phyloP scores from a whole-genome alignment of 2,329 filamentous ascomycete species.

The Cladosporium sp. region DNA sequence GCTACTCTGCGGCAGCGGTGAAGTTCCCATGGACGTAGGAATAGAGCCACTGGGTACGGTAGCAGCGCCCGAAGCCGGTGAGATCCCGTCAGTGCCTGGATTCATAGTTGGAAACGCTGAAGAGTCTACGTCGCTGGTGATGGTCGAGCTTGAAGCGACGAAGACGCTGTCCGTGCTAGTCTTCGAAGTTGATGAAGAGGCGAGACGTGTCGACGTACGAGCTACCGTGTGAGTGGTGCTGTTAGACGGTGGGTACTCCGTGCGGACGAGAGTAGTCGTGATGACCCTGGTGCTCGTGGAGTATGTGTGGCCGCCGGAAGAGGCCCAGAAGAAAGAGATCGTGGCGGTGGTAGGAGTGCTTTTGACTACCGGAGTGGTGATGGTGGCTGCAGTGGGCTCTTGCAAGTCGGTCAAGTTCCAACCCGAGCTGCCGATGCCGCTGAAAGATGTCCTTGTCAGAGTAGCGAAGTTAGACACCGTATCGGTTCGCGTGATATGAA shows the following conservation, averaged over 20 bases:
- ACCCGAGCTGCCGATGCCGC: slow-evolving; percentile 32
- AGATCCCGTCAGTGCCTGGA: slow-evolving; percentile 9
- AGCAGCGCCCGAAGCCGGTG: slow-evolving; percentile 6
- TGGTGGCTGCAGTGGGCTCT: slow-evolving; percentile 19
- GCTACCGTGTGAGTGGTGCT: background rate
- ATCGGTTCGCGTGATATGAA: slow-evolving; percentile 34
- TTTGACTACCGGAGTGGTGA: slow-evolving; percentile 4
- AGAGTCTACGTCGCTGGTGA: background rate
- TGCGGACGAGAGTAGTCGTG: slow-evolving; percentile 29
- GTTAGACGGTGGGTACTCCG: background rate
- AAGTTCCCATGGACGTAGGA: background rate
- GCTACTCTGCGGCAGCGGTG: background rate
- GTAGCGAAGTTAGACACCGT: slow-evolving; percentile 26
- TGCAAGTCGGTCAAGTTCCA: slow-evolving; percentile 31
- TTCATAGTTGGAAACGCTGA: slow-evolving; percentile 10
- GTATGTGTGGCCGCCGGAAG: slow-evolving; percentile 30
- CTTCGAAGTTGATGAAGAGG: slow-evolving; percentile 16
- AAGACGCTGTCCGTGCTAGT: slow-evolving; percentile 22
- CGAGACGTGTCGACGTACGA: background rate
- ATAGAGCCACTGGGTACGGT: background rate
- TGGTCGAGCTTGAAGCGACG: slow-evolving; percentile 23
- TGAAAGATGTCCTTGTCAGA: slow-evolving; percentile 26
- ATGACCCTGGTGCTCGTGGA: slow-evolving; percentile 32
- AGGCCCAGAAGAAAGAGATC: slow-evolving; percentile 29
- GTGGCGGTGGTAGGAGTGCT: slow-evolving; percentile 29